Evolutionary conservation across 2,329 filamentous ascomycete species (phyloP).

Genomic region (Trichoderma citrinoviride): DNA sequence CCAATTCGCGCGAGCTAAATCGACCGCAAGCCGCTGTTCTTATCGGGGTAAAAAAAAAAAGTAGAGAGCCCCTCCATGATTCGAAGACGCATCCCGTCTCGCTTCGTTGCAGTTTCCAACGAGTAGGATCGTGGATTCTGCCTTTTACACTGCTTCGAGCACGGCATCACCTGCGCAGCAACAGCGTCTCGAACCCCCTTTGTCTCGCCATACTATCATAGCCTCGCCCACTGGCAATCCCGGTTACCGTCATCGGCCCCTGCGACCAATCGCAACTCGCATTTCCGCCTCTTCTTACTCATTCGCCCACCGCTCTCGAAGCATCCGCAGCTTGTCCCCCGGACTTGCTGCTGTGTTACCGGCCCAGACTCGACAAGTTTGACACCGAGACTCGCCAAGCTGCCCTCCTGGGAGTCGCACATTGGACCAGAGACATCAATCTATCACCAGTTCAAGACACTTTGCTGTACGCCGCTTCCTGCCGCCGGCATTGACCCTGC

Average conservation of each 20-base stretch:
- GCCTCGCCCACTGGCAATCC: conserved; percentile 7
- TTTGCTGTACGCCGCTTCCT: conserved; percentile 28
- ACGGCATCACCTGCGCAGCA: not conserved
- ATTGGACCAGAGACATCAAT: not conserved
- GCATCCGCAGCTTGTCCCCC: conserved; percentile 1
- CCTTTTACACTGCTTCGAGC: not conserved
- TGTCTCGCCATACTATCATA: conserved; percentile 2
- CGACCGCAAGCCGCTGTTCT: conserved; percentile 17
- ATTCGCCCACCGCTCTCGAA: conserved; percentile 17
- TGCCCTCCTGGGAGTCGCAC: not conserved
- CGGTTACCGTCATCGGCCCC: conserved; percentile 4
- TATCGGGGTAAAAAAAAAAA: conserved; percentile 18
- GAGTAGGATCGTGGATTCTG: too few relatives aligned
- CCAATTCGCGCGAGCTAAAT: conserved; percentile 19
- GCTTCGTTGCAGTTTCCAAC: not conserved
- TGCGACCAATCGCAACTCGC: conserved; percentile 9
- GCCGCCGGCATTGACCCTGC: conserved; percentile 33
- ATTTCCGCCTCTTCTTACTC: not conserved
- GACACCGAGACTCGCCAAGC: conserved; percentile 4
- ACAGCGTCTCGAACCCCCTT: conserved; percentile 8
- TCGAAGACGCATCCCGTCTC: conserved; percentile 2
- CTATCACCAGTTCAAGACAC: conserved; percentile 18
- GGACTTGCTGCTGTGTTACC: conserved; percentile 11
- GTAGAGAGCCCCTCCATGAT: conserved; percentile 16
- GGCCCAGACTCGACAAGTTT: conserved; percentile 14